Conservation (phyloP, 148 eudicot genomes). For the Hydrangea macrophylla region DNA sequence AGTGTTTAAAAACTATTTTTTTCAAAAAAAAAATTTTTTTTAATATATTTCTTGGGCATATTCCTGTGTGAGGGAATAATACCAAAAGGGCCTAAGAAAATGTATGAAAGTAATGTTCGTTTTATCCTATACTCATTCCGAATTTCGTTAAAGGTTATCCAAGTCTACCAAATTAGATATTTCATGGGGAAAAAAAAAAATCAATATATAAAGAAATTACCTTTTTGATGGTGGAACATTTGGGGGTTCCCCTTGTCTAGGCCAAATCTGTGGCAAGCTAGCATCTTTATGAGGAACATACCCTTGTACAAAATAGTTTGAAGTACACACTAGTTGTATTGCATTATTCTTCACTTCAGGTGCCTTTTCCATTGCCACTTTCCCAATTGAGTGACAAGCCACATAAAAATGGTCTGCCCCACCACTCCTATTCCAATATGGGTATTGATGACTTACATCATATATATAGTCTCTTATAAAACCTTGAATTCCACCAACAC, state of each 20-base stretch:
- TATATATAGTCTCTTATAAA: slow-evolving; percentile 48
- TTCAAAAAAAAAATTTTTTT: no score
- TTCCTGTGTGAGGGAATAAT: no score
- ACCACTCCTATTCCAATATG: slow-evolving; percentile 74
- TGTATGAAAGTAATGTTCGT: no score
- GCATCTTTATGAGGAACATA: slow-evolving; percentile 87
- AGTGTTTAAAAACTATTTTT: no score
- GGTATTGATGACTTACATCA: slow-evolving; percentile 39
- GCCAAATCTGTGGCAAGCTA: slow-evolving; percentile 94
- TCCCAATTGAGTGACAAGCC: slow-evolving; percentile 88
- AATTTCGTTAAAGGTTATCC: no score
- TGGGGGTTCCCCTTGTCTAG: slow-evolving; percentile 53
- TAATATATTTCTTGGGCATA: no score
- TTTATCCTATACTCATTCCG: no score
- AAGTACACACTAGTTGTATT: slow-evolving; percentile 84
- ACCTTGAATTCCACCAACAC: slow-evolving; percentile 54
- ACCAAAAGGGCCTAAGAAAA: no score
- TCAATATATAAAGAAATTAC: slow-evolving; percentile 36
- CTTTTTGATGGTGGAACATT: slow-evolving; percentile 46
- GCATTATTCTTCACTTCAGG: slow-evolving; percentile 56
- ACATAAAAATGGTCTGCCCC: slow-evolving; percentile 91
- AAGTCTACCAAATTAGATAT: no score
- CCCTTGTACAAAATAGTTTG: slow-evolving; percentile 68
- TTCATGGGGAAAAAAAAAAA: no score
- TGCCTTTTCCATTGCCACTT: slow-evolving; percentile 70